phyloP scores from a whole-genome alignment of 345 rosid genomes.

The Euphorbia tirucalli region DNA sequence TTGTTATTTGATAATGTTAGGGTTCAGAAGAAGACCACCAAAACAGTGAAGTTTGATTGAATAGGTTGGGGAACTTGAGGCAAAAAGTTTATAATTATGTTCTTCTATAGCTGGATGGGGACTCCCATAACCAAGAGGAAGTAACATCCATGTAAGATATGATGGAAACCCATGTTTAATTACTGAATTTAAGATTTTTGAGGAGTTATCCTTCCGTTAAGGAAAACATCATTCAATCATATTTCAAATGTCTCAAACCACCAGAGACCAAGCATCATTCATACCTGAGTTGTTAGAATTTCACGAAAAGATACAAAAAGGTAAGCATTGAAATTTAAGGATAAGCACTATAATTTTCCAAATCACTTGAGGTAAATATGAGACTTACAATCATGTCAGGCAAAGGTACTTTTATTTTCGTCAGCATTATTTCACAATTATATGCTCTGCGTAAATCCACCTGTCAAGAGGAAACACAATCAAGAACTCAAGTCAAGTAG shows the following conservation, averaged over 20 bases:
- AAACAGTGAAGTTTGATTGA: background rate
- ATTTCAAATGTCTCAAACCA: background rate
- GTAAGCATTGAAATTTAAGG: background rate
- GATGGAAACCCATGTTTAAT: background rate
- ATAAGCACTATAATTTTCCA: background rate
- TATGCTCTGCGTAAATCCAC: slow-evolving; percentile 95
- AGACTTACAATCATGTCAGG: slow-evolving; percentile 91
- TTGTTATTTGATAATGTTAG: too few relatives aligned
- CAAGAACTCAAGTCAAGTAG: slow-evolving; percentile 7
- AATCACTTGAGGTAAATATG: slow-evolving; percentile 19
- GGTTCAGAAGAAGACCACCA: background rate
- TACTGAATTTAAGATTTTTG: background rate
- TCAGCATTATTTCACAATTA: slow-evolving; percentile 98
- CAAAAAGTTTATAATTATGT: background rate
- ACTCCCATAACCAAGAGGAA: background rate
- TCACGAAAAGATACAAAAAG: background rate
- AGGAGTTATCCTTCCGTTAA: background rate
- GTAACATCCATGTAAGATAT: background rate
- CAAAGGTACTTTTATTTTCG: slow-evolving; percentile 89
- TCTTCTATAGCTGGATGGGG: background rate
- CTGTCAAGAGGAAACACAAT: slow-evolving; percentile 43
- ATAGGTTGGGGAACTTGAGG: background rate
- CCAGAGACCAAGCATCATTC: background rate
- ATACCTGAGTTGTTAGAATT: background rate
- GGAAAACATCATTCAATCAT: background rate